These are phyloP conservation scores for Oxalis stricta DNA, from an alignment of 441 rosid genomes.

Conservation along the genomic window DNA sequence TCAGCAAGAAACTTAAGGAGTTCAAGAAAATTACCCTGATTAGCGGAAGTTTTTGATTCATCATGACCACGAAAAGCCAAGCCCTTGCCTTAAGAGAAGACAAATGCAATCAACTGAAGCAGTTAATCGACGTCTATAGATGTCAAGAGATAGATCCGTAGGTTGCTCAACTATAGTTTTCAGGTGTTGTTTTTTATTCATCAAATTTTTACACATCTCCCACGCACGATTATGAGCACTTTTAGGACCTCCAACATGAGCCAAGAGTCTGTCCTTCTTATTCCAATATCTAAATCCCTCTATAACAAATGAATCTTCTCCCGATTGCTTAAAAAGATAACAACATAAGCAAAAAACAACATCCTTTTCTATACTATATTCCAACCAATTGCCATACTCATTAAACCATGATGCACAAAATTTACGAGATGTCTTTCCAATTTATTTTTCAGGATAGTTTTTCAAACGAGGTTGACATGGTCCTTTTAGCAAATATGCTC, in stretches of 20 bases:
- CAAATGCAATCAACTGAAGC: too few species aligned
- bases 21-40: too few species aligned
- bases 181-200: background rate
- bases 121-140: too few species aligned
- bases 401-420: background rate
- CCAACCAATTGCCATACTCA: background rate
- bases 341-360: conserved; percentile 1
- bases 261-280: background rate
- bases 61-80: too few species aligned
- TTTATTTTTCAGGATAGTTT: background rate
- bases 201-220: background rate
- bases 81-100: background rate
- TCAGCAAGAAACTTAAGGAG: too few species aligned
- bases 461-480: conserved; percentile 1
- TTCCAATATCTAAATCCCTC: background rate
- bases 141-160: too few species aligned
- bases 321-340: background rate
- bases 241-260: background rate
- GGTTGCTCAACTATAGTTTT: too few species aligned
- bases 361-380: background rate
- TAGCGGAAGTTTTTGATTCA: too few species aligned
- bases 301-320: background rate
- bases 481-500: background rate
- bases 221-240: background rate
- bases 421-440: background rate